Percentiles rank a stretch among this genome's conserved stretches.
These are phyloP conservation scores for Triadica sebifera DNA, from an alignment of 345 rosid species.

Conservation along the genomic window DNA sequence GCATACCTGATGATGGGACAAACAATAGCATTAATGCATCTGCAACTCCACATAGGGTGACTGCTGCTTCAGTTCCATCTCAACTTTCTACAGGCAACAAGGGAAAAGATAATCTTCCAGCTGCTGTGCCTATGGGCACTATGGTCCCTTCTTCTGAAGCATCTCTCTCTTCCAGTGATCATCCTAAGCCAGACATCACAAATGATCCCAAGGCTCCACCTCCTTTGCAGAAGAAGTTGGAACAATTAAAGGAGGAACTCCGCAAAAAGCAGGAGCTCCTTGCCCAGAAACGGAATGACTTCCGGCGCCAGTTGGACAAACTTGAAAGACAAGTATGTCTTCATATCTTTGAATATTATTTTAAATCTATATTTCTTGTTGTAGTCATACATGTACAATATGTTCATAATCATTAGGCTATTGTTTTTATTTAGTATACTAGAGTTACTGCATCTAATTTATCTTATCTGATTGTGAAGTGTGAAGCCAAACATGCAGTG, in stretches of 20 bases:
- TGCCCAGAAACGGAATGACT: constrained; percentile 81
- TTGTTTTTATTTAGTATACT: too few species aligned
- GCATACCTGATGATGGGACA: constrained; percentile 55
- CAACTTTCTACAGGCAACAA: constrained; percentile 40
- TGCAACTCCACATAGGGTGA: constrained; percentile 38
- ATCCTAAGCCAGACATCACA: constrained; percentile 37
- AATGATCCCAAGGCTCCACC: constrained; percentile 58
- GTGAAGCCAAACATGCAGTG: background rate
- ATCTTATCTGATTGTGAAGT: background rate
- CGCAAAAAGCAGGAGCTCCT: constrained; percentile 88
- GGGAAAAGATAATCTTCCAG: constrained; percentile 50
- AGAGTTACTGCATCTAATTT: background rate
- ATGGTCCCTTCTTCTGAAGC: constrained; percentile 38
- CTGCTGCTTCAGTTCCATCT: constrained; percentile 37
- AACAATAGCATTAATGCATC: constrained; percentile 41
- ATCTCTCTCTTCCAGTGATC: constrained; percentile 43
- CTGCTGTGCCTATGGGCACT: constrained; percentile 39
- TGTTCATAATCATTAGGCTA: background rate
- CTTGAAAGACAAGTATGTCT: constrained; percentile 62
- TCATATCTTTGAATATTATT: constrained; percentile 1
- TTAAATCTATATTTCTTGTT: background rate
- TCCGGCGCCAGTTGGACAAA: constrained; percentile 62
- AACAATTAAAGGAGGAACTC: constrained; percentile 78
- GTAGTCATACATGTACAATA: background rate
- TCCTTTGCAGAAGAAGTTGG: constrained; percentile 71